Evolutionary conservation across 768 basidiomycete species (phyloP).

Genomic region (Sporobolomyces phaffii): DNA sequence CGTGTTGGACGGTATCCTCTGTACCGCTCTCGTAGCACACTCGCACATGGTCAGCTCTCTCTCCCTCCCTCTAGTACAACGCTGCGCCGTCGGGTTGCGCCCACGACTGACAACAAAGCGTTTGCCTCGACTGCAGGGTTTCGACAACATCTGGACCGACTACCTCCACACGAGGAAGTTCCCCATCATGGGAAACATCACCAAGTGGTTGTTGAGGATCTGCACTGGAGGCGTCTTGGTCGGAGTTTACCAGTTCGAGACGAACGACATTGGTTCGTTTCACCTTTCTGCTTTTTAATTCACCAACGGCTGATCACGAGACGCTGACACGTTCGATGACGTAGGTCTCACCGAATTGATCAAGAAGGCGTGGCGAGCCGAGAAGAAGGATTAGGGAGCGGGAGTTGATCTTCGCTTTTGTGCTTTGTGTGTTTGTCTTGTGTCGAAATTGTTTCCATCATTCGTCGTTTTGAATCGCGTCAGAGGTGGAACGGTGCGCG

Average conservation of each 20-base stretch:
- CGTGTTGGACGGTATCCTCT: conserved; percentile 80
- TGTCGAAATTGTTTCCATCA: neutral
- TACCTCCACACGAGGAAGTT: conserved; percentile 92
- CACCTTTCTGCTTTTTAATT: neutral
- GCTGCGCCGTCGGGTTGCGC: no score
- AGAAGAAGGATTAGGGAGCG: conserved; percentile 17
- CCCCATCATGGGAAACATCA: conserved; percentile 65
- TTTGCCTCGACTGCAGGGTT: conserved; percentile 52
- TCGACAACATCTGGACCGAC: conserved; percentile 71
- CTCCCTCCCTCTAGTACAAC: neutral
- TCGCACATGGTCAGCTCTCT: conserved; percentile 72
- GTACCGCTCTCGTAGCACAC: conserved; percentile 81
- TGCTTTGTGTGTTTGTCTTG: neutral
- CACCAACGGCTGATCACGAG: no score
- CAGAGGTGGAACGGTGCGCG: no score
- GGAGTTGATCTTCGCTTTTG: neutral
- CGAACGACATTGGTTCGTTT: conserved; percentile 85
- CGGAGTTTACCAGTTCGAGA: conserved; percentile 96
- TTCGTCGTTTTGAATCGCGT: no score
- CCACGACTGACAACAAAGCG: no score
- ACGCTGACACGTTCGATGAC: no score
- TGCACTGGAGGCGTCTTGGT: conserved; percentile 74
- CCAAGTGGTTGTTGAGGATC: conserved; percentile 69
- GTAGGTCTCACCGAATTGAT: conserved; percentile 80
- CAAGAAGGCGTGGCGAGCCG: conserved; percentile 62